Percentiles rank a stretch among this genome's conserved stretches.
These are phyloP conservation scores for Drechslerella dactyloides DNA, from an alignment of 2,329 filamentous ascomycete species.

Conservation along the genomic window DNA sequence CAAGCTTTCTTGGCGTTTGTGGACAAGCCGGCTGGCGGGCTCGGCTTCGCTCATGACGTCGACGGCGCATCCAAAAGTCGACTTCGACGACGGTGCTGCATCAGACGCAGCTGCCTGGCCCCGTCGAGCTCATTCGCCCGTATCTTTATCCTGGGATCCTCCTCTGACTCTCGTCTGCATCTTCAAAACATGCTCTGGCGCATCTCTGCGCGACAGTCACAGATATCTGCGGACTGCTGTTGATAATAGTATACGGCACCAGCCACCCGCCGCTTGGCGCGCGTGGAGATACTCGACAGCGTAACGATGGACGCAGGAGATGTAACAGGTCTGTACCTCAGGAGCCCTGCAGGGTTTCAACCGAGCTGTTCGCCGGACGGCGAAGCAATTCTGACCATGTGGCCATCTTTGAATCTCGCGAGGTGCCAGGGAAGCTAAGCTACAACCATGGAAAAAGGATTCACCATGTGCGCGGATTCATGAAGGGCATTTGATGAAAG, in stretches of 20 bases:
- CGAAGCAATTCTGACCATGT: too few species aligned
- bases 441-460: too few species aligned
- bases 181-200: too few species aligned
- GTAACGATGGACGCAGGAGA: conserved; percentile 9
- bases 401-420: too few species aligned
- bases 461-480: too few species aligned
- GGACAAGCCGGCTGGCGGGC: neutral
- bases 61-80: neutral
- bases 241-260: too few species aligned
- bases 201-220: too few species aligned
- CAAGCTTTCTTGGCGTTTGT: conserved; percentile 3
- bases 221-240: too few species aligned
- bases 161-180: too few species aligned
- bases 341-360: neutral
- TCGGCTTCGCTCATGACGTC: neutral
- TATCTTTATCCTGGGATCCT: neutral
- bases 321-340: neutral
- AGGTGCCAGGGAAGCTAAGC: too few species aligned
- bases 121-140: neutral
- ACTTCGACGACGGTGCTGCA: too few species aligned
- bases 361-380: neutral
- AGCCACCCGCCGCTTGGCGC: conserved; percentile 3
- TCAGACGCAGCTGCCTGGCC: neutral
- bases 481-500: too few species aligned
- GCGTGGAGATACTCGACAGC: conserved; percentile 16